A percentile compares a stretch with the other conserved stretches of the same genome.
Conservation (phyloP, 148 eudicot species). For the Rhododendron ferrugineum region DNA sequence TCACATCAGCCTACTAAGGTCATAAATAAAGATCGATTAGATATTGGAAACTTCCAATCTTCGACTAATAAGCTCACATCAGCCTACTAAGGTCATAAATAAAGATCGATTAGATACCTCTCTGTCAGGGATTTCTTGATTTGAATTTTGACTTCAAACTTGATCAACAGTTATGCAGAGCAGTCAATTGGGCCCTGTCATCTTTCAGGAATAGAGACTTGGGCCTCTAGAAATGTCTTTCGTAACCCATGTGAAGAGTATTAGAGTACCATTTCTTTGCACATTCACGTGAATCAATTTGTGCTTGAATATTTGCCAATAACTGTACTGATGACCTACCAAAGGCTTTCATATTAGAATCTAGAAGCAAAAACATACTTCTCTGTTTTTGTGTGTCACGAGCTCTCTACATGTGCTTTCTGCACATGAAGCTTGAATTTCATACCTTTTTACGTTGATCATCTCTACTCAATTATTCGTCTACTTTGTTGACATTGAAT, state of each 20-base stretch:
- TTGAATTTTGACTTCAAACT: not conserved
- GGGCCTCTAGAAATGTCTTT: too few relatives aligned
- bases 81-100: not conserved
- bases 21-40: too few relatives aligned
- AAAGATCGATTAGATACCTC: not conserved
- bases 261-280: not conserved
- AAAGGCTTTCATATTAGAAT: not conserved
- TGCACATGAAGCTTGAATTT: not conserved
- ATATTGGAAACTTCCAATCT: not conserved
- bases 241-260: too few relatives aligned
- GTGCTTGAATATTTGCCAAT: not conserved
- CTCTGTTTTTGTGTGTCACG: not conserved
- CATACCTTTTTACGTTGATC: not conserved
- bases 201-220: not conserved
- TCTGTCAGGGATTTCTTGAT: not conserved
- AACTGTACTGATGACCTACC: not conserved
- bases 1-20: too few relatives aligned
- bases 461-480: not conserved
- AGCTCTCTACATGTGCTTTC: not conserved
- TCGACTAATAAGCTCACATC: not conserved
- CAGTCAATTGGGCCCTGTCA: not conserved
- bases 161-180: not conserved
- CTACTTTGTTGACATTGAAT: constrained; percentile 5
- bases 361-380: not conserved
- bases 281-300: not conserved